Conservation (phyloP, 177 flowering plant species). For the Tripterygium wilfordii region DNA sequence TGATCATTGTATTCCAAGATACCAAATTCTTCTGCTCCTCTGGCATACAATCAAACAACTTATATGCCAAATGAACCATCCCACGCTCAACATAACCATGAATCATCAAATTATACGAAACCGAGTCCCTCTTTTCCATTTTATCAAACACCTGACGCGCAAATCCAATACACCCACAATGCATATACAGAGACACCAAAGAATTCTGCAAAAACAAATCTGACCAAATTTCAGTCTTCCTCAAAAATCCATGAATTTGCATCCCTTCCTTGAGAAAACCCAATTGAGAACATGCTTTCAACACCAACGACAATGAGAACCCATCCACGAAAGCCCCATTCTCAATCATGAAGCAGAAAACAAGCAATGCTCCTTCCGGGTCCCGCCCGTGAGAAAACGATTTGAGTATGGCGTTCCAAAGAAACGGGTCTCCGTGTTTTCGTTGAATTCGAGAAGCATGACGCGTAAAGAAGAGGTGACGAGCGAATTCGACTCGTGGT, state of each 20-base stretch:
- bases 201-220: conserved; percentile 50
- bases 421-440: conserved; percentile 33
- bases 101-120: conserved; percentile 60
- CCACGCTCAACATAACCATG: conserved; percentile 55
- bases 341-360: conserved; percentile 51
- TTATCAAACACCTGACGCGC: conserved; percentile 50
- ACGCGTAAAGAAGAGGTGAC: conserved; percentile 36
- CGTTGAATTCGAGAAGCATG: conserved; percentile 3
- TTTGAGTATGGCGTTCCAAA: conserved; percentile 64
- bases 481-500: conserved; percentile 43
- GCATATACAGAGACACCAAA: conserved; percentile 30
- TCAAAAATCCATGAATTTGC: conserved; percentile 50
- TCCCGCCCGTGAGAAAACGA: conserved; percentile 49
- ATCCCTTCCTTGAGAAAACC: conserved; percentile 38
- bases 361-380: conserved; percentile 33
- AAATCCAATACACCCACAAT: conserved; percentile 32
- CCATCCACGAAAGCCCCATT: conserved; percentile 34
- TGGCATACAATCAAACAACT: conserved; percentile 43
- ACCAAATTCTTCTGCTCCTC: conserved; percentile 34
- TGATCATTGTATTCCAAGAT: conserved; percentile 59
- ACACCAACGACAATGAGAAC: conserved; percentile 47
- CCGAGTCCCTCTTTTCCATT: conserved; percentile 41
- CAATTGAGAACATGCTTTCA: conserved; percentile 53
- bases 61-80: conserved; percentile 28
- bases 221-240: conserved; percentile 31